Conservation (phyloP, 2,329 filamentous ascomycete genomes). For the Colletotrichum sp. region DNA sequence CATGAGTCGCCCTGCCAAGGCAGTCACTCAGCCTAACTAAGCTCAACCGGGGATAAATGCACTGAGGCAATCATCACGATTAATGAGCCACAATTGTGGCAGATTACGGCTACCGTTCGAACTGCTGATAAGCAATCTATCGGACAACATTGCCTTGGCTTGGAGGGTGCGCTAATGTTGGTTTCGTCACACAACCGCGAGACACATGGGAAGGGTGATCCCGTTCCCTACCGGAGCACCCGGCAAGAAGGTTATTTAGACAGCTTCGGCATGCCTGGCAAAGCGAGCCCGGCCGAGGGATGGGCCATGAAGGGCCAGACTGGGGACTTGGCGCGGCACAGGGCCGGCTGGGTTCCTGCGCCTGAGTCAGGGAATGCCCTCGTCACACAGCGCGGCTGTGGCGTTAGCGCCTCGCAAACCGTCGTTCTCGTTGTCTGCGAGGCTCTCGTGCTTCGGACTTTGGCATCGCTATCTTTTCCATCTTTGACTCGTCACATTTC, state of each 20-base stretch:
- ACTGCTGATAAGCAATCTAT: neutral
- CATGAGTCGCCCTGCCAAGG: neutral
- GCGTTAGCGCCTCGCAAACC: neutral
- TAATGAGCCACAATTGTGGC: neutral
- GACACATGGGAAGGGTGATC: neutral
- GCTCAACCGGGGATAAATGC: neutral
- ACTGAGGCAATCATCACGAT: neutral
- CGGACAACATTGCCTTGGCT: neutral
- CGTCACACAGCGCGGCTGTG: neutral
- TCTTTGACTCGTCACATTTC: neutral
- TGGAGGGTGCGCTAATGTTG: neutral
- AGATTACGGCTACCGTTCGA: neutral
- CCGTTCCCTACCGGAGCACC: neutral
- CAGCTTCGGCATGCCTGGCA: neutral
- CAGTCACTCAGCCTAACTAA: neutral
- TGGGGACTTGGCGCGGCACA: neutral
- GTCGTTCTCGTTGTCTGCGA: neutral
- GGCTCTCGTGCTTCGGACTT: neutral
- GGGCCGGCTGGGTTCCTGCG: neutral
- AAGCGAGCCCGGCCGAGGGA: neutral
- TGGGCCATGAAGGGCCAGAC: neutral
- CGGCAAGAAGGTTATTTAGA: neutral
- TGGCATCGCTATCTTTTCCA: neutral
- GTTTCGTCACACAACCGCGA: neutral
- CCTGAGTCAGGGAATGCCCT: slow-evolving; percentile 10